Percentiles rank a stretch among this genome's conserved stretches.
Evolutionary conservation across 441 rosid species (phyloP).

Genomic region (Biscutella laevigata): DNA sequence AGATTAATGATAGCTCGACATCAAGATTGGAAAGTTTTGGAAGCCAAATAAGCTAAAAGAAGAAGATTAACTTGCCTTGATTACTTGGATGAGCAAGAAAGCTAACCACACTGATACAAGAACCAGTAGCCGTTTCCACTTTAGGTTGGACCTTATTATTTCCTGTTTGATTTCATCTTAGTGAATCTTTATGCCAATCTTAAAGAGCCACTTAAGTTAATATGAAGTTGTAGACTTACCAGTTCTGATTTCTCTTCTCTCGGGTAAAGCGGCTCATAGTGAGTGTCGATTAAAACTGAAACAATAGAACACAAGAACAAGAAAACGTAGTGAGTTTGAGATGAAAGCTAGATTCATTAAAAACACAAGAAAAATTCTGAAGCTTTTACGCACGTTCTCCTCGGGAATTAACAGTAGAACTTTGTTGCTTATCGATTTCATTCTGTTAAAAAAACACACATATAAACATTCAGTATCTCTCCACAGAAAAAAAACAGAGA

Average conservation of each 20-base stretch:
- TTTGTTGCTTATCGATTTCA: constrained; percentile 42
- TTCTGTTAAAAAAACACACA: constrained; percentile 31
- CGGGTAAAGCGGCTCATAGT: constrained; percentile 60
- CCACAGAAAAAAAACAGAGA: background rate
- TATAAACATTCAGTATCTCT: background rate
- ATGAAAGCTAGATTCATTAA: no score
- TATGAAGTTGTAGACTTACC: constrained; percentile 31
- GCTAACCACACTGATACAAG: constrained; percentile 48
- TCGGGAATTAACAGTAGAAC: constrained; percentile 38
- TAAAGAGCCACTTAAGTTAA: background rate
- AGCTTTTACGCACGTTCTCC: constrained; percentile 60
- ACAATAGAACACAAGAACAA: background rate
- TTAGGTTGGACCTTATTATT: constrained; percentile 54
- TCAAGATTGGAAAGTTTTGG: background rate
- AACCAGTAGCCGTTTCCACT: constrained; percentile 51
- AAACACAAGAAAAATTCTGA: background rate
- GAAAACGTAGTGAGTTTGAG: background rate
- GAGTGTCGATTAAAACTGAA: constrained; percentile 65
- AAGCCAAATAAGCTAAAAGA: no score
- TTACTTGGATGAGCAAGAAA: constrained; percentile 65
- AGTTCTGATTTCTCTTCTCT: constrained; percentile 56
- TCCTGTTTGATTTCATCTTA: no score
- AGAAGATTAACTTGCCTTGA: constrained; percentile 46
- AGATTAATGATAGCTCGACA: constrained; percentile 6
- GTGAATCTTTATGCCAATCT: background rate